Conservation (phyloP, 2,329 filamentous ascomycete species). For the Aspergillus sp. region DNA sequence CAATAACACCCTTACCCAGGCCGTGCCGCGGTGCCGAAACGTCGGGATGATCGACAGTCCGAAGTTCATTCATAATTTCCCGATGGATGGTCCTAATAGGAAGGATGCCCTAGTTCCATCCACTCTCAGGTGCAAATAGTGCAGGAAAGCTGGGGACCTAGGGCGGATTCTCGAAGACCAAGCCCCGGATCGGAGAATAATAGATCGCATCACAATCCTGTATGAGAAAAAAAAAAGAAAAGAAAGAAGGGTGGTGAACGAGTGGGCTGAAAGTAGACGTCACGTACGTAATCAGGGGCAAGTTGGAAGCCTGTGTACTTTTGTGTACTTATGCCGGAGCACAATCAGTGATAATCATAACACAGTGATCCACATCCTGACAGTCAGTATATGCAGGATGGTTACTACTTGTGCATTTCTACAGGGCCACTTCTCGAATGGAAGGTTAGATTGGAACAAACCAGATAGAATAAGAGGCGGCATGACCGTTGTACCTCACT, state of each 20-base stretch:
- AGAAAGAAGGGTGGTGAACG: background rate
- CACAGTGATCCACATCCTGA: too few relatives aligned
- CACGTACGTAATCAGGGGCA: background rate
- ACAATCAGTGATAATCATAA: too few relatives aligned
- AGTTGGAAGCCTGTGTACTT: too few relatives aligned
- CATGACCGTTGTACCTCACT: background rate
- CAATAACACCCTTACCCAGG: background rate
- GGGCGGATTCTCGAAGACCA: too few relatives aligned
- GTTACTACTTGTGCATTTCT: too few relatives aligned
- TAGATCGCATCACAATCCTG: background rate
- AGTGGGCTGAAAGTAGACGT: background rate
- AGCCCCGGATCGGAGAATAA: too few relatives aligned
- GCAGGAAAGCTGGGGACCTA: too few relatives aligned
- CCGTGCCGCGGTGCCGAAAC: background rate
- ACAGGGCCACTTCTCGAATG: too few relatives aligned
- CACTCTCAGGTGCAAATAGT: background rate
- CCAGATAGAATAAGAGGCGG: background rate
- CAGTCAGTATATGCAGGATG: too few relatives aligned
- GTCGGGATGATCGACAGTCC: constrained; percentile 5
- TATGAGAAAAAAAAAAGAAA: background rate
- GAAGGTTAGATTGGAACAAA: too few relatives aligned
- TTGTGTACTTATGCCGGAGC: background rate
- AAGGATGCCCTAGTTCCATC: background rate
- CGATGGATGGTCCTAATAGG: background rate
- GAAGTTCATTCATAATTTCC: constrained; percentile 1